phyloP scores from a whole-genome alignment of 192 early-diverging fungal species.

The Linnemannia elongata region DNA sequence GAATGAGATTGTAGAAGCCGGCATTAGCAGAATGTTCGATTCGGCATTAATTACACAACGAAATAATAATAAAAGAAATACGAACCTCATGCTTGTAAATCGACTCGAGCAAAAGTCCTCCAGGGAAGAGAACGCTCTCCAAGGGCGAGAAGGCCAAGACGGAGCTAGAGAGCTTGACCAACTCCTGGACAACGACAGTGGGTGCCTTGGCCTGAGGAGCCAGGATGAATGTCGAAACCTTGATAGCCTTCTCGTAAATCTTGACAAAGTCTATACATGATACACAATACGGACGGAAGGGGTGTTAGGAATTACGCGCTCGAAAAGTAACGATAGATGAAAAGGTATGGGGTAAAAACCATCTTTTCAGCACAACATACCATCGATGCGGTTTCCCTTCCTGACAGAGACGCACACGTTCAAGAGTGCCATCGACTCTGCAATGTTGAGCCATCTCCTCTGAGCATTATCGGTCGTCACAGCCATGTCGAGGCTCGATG shows the following conservation, averaged over 20 bases:
- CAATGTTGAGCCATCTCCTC: slow-evolving; percentile 55
- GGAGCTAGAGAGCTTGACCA: slow-evolving; percentile 41
- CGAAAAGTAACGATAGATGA: slow-evolving; percentile 1
- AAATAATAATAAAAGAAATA: background rate
- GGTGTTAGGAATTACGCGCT: background rate
- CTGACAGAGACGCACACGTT: slow-evolving; percentile 65
- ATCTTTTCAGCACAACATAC: slow-evolving; percentile 40
- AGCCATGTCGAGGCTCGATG: slow-evolving; percentile 31
- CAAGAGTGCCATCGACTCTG: slow-evolving; percentile 58
- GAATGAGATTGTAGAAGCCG: background rate
- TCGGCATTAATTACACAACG: background rate
- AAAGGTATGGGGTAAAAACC: background rate
- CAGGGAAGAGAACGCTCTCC: slow-evolving; percentile 61
- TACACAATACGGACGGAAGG: background rate
- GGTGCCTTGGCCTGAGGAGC: slow-evolving; percentile 21
- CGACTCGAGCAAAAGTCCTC: slow-evolving; percentile 61
- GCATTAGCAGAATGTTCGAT: background rate
- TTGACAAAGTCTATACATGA: slow-evolving; percentile 59
- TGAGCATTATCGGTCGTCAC: slow-evolving; percentile 17
- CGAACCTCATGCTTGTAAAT: slow-evolving; percentile 65
- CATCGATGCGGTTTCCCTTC: slow-evolving; percentile 66
- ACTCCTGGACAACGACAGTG: slow-evolving; percentile 42
- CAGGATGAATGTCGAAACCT: slow-evolving; percentile 55
- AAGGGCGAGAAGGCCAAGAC: slow-evolving; percentile 43
- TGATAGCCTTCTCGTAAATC: slow-evolving; percentile 55